A percentile compares a stretch with the other conserved stretches of the same genome.
Conservation (phyloP, 2,329 filamentous ascomycete genomes). For the Epicoccum sorghinum region DNA sequence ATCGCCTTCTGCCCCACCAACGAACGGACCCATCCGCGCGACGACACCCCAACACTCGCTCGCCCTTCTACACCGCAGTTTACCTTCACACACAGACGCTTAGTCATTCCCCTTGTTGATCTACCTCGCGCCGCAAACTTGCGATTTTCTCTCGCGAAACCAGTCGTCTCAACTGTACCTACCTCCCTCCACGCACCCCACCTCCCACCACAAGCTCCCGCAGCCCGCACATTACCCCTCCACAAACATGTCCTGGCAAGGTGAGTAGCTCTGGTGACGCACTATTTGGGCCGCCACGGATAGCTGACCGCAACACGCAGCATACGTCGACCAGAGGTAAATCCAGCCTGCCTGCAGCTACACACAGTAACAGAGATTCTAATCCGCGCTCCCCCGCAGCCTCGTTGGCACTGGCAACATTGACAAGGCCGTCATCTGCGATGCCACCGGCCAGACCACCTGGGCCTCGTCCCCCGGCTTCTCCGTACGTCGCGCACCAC, state of each 20-base stretch:
- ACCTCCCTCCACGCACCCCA: conserved; percentile 16
- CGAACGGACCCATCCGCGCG: conserved; percentile 25
- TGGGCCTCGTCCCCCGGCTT: conserved; percentile 89
- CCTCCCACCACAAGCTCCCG: conserved; percentile 25
- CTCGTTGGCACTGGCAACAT: conserved; percentile 52
- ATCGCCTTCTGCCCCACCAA: conserved; percentile 14
- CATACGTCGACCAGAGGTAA: conserved; percentile 52
- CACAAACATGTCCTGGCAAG: conserved; percentile 52
- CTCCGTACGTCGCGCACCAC: conserved; percentile 62
- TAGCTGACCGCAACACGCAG: conserved; percentile 36
- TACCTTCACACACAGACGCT: conserved; percentile 18
- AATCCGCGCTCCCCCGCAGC: conserved; percentile 28
- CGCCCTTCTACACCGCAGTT: conserved; percentile 32
- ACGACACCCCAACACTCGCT: conserved; percentile 21
- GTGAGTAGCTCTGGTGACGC: conserved; percentile 33
- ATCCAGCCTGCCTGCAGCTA: neutral
- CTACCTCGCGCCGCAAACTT: conserved; percentile 16
- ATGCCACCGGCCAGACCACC: conserved; percentile 58
- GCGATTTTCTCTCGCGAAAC: conserved; percentile 22
- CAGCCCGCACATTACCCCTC: conserved; percentile 35
- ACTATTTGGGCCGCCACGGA: neutral
- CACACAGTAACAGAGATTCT: too few species aligned
- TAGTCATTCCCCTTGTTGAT: conserved; percentile 31
- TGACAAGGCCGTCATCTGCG: conserved; percentile 59
- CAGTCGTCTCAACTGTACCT: conserved; percentile 3